Base-by-base conservation (phyloP, 305 asterid genomes). In the Fraxinus nigra region DNA sequence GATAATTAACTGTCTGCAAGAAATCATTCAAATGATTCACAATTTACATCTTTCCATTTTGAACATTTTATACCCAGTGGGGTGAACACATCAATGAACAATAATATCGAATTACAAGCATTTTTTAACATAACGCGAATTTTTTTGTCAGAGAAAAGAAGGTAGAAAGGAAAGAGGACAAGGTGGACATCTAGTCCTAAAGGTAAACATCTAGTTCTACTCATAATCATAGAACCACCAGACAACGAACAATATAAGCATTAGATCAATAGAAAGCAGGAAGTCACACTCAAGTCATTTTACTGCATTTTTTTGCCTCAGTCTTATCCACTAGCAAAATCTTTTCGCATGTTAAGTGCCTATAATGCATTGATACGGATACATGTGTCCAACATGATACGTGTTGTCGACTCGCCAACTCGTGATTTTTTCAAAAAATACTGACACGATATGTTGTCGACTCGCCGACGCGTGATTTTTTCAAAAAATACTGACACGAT, bases 1-100 rank as follows among this genome's bases (percentile, higher is more conserved):
- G 7, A 30, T 40, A 20, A 65, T 82, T 56, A 16, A 59, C 48
- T 40, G 20, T 9, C 20, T 22, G 35, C 38, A 28, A 67, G 33
- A 43, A n/a, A 83, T 37, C 82, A 72, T 81, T 48, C 56, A 26
- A 37, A 11, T 32, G 9, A 28, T 13, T 20, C 79, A 69, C n/a
- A 26, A 34, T 72, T 48, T 16, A 26, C 20, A 74, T 35, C 48
- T 74, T 76, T 72, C 16, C 28, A 75, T 10, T 2, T 6, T 26
- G 24, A 46, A 30, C n/a, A n/a, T 8, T 7, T 75, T 37, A 69
- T 32, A 69, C 20, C 40, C 22, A 69, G 22, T 69, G 75, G 43
- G 20, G 43, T 69, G 18, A 69, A 69, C 20, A n/a, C 24, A 14
- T 14, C 75, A 69, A 69, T 30, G 37, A 65, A 65, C 11, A 69